Conservation (phyloP, 108 stramenopile species). For the Nitzschia putrida region DNA sequence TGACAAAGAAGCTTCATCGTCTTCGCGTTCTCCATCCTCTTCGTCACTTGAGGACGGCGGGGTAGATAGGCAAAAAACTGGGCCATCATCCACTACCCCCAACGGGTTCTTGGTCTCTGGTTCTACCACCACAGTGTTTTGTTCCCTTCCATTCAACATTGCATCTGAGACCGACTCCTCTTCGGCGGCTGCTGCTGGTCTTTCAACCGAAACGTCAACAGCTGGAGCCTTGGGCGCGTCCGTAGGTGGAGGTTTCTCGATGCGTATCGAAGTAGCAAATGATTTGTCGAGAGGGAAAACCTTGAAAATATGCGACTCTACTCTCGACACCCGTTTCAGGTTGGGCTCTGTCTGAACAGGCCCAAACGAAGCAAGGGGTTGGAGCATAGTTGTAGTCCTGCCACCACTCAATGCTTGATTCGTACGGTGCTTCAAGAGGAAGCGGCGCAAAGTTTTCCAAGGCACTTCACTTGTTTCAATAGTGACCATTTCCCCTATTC, state of each 20-base stretch:
- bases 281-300: slow-evolving; percentile 5
- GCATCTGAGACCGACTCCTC: too few species aligned
- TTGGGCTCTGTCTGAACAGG: not conserved
- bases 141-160: too few species aligned
- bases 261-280: too few species aligned
- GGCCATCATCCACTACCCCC: not conserved
- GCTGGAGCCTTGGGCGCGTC: too few species aligned
- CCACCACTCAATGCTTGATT: not conserved
- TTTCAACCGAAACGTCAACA: too few species aligned
- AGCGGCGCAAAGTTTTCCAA: slow-evolving; percentile 11
- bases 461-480: not conserved
- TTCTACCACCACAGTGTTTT: too few species aligned
- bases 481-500: slow-evolving; percentile 1
- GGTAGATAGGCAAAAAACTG: slow-evolving; percentile 34
- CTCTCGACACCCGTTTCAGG: not conserved
- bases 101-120: too few species aligned
- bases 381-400: slow-evolving; percentile 1
- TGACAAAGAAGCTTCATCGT: too few species aligned
- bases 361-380: slow-evolving; percentile 1
- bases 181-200: too few species aligned
- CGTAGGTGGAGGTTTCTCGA: too few species aligned
- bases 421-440: slow-evolving; percentile 1
- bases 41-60: slow-evolving; percentile 49
- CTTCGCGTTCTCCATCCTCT: slow-evolving; percentile 8
- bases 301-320: not conserved